phyloP scores from a whole-genome alignment of 192 early-diverging fungal genomes.

The Chytriomyces sp. region DNA sequence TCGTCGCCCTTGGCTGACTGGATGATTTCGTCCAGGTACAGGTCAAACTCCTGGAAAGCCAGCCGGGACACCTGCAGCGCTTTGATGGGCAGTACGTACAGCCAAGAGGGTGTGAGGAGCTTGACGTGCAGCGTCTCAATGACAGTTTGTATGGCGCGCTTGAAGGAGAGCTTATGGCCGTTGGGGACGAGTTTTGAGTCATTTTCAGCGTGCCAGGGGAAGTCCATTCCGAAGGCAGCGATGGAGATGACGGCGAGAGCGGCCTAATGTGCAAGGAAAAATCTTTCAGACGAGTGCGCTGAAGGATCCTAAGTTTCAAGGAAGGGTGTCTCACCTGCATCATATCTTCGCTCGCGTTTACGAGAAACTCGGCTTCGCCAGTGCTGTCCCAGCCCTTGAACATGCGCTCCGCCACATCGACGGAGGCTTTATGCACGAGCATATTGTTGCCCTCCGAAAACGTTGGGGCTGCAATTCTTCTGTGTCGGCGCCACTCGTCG shows the following conservation, averaged over 20 bases:
- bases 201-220: conserved; percentile 24
- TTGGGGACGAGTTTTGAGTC: background rate
- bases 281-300: too few species aligned
- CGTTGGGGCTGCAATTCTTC: conserved; percentile 32
- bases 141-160: conserved; percentile 23
- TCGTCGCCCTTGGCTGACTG: background rate
- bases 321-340: too few species aligned
- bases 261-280: too few species aligned
- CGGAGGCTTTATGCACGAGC: conserved; percentile 18
- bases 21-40: background rate
- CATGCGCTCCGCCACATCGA: conserved; percentile 14
- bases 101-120: conserved; percentile 27
- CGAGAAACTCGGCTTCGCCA: background rate
- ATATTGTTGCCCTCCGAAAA: conserved; percentile 38
- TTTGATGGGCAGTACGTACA: conserved; percentile 18
- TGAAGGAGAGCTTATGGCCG: conserved; percentile 30
- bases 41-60: conserved; percentile 1
- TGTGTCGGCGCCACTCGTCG: conserved; percentile 38
- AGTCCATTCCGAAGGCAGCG: conserved; percentile 31
- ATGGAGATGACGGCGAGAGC: conserved; percentile 34
- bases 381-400: conserved; percentile 22
- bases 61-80: background rate
- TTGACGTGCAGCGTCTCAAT: conserved; percentile 15
- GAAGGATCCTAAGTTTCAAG: too few species aligned
- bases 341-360: conserved; percentile 29